Conservation (phyloP, 2,329 filamentous ascomycete genomes). For the Fusarium sp. region DNA sequence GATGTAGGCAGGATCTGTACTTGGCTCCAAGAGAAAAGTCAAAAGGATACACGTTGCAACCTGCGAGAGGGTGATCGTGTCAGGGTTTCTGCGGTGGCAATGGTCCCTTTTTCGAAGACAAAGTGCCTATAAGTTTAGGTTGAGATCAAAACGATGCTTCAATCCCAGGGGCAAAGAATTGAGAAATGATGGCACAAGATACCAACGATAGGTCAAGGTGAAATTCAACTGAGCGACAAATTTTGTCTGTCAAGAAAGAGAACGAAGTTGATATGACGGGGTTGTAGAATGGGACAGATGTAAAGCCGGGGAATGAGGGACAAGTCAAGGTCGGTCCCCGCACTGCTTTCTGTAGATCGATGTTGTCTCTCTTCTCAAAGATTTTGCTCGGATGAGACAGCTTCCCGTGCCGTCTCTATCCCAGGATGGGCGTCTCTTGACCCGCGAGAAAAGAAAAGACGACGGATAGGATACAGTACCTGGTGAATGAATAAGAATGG, state of each 20-base stretch:
- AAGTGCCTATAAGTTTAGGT: slow-evolving; percentile 10
- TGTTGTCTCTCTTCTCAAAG: slow-evolving; percentile 46
- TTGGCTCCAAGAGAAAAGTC: slow-evolving; percentile 9
- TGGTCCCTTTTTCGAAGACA: slow-evolving; percentile 1
- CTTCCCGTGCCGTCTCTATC: slow-evolving; percentile 35
- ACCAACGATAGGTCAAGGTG: slow-evolving; percentile 1
- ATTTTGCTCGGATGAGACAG: slow-evolving; percentile 38
- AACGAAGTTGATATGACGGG: slow-evolving; percentile 37
- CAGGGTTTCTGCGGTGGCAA: slow-evolving; percentile 18
- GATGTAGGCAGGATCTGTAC: slow-evolving; percentile 9
- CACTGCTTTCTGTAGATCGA: slow-evolving; percentile 31
- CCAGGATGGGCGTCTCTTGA: slow-evolving; percentile 40
- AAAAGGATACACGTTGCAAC: slow-evolving; percentile 8
- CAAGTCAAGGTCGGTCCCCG: slow-evolving; percentile 39
- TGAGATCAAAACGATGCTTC: slow-evolving; percentile 4
- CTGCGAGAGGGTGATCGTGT: slow-evolving; percentile 18
- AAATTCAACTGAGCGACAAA: slow-evolving; percentile 20
- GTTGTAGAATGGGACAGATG: slow-evolving; percentile 40
- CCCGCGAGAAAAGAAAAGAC: slow-evolving; percentile 36
- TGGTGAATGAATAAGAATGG: slow-evolving; percentile 40
- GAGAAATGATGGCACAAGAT: slow-evolving; percentile 11
- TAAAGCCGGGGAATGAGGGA: slow-evolving; percentile 38
- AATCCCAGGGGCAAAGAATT: neutral
- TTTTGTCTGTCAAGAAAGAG: slow-evolving; percentile 34
- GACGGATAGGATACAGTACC: slow-evolving; percentile 13